Conservation (phyloP, 106 monocot species). For the Gastrodia elata region DNA sequence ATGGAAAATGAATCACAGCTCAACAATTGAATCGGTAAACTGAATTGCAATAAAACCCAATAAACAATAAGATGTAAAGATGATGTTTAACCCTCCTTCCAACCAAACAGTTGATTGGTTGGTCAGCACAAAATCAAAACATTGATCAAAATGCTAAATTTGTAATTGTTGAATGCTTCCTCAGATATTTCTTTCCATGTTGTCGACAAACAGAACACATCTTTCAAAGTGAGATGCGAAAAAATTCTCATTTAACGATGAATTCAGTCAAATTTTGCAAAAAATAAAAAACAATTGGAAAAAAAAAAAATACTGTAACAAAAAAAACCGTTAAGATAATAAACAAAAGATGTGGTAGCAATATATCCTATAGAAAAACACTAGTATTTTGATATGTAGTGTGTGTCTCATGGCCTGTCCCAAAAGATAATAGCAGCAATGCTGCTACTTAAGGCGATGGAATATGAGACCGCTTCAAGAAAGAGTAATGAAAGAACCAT, state of each 20-base stretch:
- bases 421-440: constrained; percentile 16
- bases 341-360: too few species aligned
- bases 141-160: background rate
- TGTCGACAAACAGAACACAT: background rate
- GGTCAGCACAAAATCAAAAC: too few species aligned
- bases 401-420: constrained; percentile 30
- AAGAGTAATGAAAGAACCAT: too few species aligned
- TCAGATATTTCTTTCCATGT: background rate
- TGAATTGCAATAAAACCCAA: too few species aligned
- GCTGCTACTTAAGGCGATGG: too few species aligned
- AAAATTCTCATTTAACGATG: background rate
- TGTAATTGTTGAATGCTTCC: too few species aligned
- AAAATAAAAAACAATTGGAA: too few species aligned
- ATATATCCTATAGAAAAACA: background rate
- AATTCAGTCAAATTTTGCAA: background rate
- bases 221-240: background rate
- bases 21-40: background rate
- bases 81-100: too few species aligned
- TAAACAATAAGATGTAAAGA: too few species aligned
- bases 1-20: background rate
- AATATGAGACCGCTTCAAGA: too few species aligned
- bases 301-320: background rate
- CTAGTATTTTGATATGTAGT: constrained; percentile 8
- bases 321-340: too few species aligned
- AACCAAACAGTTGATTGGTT: too few species aligned